Percentiles rank a stretch among this genome's conserved stretches.
phyloP scores from a whole-genome alignment of 164 flowering plant genomes.

The Macadamia tetraphylla region DNA sequence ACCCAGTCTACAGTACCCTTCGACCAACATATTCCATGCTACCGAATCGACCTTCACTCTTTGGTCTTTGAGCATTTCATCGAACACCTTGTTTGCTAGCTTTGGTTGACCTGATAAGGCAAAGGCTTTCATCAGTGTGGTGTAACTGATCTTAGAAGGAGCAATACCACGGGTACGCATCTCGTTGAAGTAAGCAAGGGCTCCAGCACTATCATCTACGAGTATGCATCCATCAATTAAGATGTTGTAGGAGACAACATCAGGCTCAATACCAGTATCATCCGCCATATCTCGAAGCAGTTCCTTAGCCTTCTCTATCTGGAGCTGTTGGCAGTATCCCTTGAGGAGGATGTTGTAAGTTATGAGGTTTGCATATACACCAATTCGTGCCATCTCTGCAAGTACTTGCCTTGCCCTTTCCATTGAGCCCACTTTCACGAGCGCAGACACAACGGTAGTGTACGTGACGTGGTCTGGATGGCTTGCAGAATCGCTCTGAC shows the following conservation, averaged over 20 bases:
- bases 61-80: conserved; percentile 81
- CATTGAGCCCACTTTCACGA: conserved; percentile 75
- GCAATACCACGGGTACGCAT: conserved; percentile 78
- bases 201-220: conserved; percentile 82
- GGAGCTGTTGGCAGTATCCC: conserved; percentile 85
- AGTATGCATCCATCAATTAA: conserved; percentile 82
- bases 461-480: conserved; percentile 91
- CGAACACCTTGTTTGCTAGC: conserved; percentile 73
- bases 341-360: conserved; percentile 89
- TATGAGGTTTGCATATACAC: conserved; percentile 75
- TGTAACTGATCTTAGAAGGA: conserved; percentile 92
- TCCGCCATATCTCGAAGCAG: conserved; percentile 61
- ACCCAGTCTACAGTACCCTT: conserved; percentile 75
- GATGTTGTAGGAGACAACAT: conserved; percentile 90
- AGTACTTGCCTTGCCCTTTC: conserved; percentile 78
- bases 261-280: conserved; percentile 55
- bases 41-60: conserved; percentile 73
- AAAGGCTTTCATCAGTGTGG: conserved; percentile 95
- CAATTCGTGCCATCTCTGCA: conserved; percentile 65
- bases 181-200: conserved; percentile 76
- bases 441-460: conserved; percentile 82
- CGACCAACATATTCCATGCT: conserved; percentile 96
- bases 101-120: conserved; percentile 79
- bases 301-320: conserved; percentile 71
- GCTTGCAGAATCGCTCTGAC: conserved; percentile 51